phyloP scores from a whole-genome alignment of 2,329 filamentous ascomycete species.

The Ceratocystis lukuohia region DNA sequence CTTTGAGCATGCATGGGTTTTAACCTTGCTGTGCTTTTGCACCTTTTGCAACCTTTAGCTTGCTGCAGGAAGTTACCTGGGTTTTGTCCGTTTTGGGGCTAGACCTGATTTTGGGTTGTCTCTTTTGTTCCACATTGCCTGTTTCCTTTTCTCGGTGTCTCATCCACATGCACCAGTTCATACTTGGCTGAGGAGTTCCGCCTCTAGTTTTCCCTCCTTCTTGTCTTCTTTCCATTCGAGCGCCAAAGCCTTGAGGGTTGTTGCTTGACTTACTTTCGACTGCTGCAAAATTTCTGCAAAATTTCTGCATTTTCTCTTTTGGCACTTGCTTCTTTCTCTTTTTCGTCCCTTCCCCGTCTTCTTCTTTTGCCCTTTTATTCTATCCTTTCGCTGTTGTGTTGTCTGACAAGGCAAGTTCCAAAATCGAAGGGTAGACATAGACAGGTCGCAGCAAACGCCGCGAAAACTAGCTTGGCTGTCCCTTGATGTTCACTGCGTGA shows the following conservation, averaged over 20 bases:
- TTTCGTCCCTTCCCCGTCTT: background rate
- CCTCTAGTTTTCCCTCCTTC: background rate
- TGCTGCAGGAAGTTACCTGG: background rate
- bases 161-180: background rate
- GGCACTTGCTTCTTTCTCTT: background rate
- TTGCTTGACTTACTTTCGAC: background rate
- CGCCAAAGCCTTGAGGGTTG: background rate
- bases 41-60: no score
- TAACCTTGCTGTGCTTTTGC: background rate
- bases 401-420: slow-evolving; percentile 14
- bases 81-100: slow-evolving; percentile 7
- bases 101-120: background rate
- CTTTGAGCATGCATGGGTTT: background rate
- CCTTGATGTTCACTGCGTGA: background rate
- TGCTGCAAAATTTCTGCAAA: background rate
- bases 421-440: background rate
- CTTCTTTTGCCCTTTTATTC: slow-evolving; percentile 9
- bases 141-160: slow-evolving; percentile 6
- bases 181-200: background rate
- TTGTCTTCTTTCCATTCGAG: background rate
- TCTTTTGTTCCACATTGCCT: slow-evolving; percentile 5
- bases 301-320: background rate
- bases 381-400: background rate
- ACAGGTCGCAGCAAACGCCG: background rate
- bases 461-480: background rate